Conservation (phyloP, 2,329 filamentous ascomycete genomes). For the Exophiala lecanii-corni region DNA sequence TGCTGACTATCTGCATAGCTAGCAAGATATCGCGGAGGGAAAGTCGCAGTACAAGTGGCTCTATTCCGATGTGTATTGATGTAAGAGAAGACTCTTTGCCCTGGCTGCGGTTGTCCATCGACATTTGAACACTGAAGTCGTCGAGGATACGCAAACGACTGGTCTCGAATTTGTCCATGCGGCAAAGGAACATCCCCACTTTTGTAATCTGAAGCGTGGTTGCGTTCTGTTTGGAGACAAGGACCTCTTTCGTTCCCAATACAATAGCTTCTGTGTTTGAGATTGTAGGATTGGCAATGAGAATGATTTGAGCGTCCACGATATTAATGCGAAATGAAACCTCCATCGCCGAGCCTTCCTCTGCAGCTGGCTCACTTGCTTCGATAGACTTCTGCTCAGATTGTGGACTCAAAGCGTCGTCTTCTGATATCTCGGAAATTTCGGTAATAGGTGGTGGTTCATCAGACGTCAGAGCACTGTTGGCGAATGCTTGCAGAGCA, state of each 20-base stretch:
- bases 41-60: constrained; percentile 83
- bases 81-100: constrained; percentile 59
- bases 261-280: constrained; percentile 93
- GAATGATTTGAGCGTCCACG: constrained; percentile 91
- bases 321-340: constrained; percentile 89
- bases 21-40: constrained; percentile 93
- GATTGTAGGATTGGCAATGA: constrained; percentile 90
- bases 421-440: constrained; percentile 36
- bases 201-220: constrained; percentile 90
- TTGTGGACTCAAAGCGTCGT: constrained; percentile 36
- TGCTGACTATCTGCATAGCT: constrained; percentile 84
- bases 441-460: constrained; percentile 49
- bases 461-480: constrained; percentile 57
- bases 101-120: constrained; percentile 69
- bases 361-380: constrained; percentile 33
- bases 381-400: constrained; percentile 40
- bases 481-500: constrained; percentile 77
- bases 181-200: constrained; percentile 95
- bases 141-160: constrained; percentile 88
- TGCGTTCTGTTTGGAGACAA: constrained; percentile 89
- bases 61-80: constrained; percentile 80
- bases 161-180: constrained; percentile 96
- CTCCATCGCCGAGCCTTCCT: constrained; percentile 51
- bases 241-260: constrained; percentile 84
- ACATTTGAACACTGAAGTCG: constrained; percentile 88